Base-by-base conservation (phyloP, 2,329 filamentous ascomycete species). In the Clathrospora elynae region DNA sequence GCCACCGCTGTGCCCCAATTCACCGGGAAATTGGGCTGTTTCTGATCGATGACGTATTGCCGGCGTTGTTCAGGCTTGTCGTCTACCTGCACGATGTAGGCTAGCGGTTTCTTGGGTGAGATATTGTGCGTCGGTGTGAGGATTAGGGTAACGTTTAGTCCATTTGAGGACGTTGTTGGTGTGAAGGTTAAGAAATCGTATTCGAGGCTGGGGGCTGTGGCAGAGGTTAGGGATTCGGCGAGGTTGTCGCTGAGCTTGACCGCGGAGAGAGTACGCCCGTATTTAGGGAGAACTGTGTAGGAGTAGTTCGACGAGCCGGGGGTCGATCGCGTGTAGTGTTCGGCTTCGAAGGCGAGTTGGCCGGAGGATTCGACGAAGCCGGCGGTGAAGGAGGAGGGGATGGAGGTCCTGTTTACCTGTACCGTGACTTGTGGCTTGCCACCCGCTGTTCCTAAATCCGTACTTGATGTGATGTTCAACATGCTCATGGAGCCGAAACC, bases 1-100 rank as follows among this genome's bases (percentile, higher is more conserved):
- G 75, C 75, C 1, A 80, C 78, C 0, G 75, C 76, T 7, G 59
- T 55, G 5, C 70, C 62, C 78, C 79, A 82, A 5, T 72, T 73
- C 0, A 71, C 71, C 2, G 79, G 79, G 49, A 68, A 67, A 22
- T 66, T 46, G 60, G 71, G 46, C 70, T 75, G 44, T 14, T 62
- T 59, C 32, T 70, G 71, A 17, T 74, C 68, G 6, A 70, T 71
- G 3, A 76, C 70, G 16, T 72, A 75, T 31, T 74, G 64, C 3
- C 73, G 66, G 1, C 75, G 59, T 18, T 73, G 57, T 3, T 67
- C 64, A 1, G 58, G 51, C 23, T 58, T 55, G 16, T 73, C 68
- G 32, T 80, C 74, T 11, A 82, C 60, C 5, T 74, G 71, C 2
- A 80, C 63, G 4, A 78, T 75, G 49, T 78, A 82, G 4, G 70